Base-by-base conservation (phyloP, 2,329 filamentous ascomycete genomes). In the Furcasterigmium furcatum region DNA sequence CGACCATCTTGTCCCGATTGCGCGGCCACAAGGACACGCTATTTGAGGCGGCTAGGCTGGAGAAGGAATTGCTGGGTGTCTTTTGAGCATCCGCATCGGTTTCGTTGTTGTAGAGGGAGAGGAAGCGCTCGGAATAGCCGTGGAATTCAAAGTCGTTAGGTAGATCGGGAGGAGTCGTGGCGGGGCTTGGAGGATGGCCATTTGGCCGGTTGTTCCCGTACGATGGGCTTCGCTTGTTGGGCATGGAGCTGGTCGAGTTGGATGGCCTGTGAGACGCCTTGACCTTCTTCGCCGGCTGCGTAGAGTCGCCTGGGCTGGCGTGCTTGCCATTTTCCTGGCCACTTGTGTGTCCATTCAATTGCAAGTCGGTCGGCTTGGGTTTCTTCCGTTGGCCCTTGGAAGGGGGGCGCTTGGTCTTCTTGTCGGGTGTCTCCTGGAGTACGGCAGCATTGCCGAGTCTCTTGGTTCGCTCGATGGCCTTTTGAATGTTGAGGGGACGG, bases 331-430 rank as follows among this genome's bases (percentile, higher is more conserved):
- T 76, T 43, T 87, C 84, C 47, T 76, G 72, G 49, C 80, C 77
- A 46, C 78, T 72, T 35, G 73, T 70, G 42, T 80, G 82, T 42
- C 87, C 87, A 60, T 91, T 91, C 42, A 82, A 69, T 57, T 82
- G 79, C 25, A 84, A 64, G 36, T 84, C 82, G 22, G 67, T 69
- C 9, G 91, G 88, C 62, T 91, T 95, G 30, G 79, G 66, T 67
- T 91, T 95, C 74, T 95, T 96, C 73, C 91, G 96, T 61, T 91
- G 87, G 61, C 79, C 86, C 64, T 96, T 96, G 12, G 87, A 74
- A 7, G 85, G 78, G 9, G 85, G 81, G 50, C 91, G 81, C 66
- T 91, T 88, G 47, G 80, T 56, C 69, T 88, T 88, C 67, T 86
- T 84, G 63, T 91, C 84, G 56, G 76, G 71, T 14, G 67, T 67